phyloP scores from a whole-genome alignment of 345 rosid species.

The Leavenworthia alabamica region DNA sequence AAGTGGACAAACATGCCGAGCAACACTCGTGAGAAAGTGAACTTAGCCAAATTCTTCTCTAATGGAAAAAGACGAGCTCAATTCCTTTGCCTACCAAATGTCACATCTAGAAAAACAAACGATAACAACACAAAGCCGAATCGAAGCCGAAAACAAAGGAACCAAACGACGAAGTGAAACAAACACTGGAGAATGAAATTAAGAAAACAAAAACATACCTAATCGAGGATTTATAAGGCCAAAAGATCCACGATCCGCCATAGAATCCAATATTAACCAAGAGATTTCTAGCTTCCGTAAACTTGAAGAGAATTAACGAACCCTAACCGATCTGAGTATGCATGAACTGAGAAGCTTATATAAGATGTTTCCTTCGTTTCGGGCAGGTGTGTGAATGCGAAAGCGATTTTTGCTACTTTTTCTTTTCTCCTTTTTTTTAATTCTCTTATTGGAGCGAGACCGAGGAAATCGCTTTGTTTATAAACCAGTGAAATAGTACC shows the following conservation, averaged over 20 bases:
- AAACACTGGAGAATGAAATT: not conserved
- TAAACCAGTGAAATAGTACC: not conserved
- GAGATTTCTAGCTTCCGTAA: constrained; percentile 21
- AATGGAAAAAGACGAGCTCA: not conserved
- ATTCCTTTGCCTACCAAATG: constrained; percentile 8
- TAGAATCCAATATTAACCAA: constrained; percentile 19
- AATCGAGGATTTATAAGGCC: constrained; percentile 42
- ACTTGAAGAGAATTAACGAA: constrained; percentile 13
- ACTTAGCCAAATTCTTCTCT: not conserved
- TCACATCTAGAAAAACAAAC: not conserved
- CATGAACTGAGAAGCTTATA: constrained; percentile 19
- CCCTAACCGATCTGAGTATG: constrained; percentile 28
- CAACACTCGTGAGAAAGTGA: not conserved
- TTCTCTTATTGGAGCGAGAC: constrained; percentile 12
- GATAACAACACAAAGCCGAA: not conserved
- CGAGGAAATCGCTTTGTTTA: not conserved
- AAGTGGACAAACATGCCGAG: too few species aligned
- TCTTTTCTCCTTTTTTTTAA: not conserved
- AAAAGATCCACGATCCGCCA: constrained; percentile 50
- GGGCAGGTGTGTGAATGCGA: constrained; percentile 30
- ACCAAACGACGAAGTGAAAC: too few species aligned
- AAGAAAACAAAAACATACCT: constrained; percentile 29
- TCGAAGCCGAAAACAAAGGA: too few species aligned
- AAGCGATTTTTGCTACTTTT: not conserved
- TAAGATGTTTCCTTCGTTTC: too few species aligned